Conservation (phyloP, 2,329 filamentous ascomycete species). For the Zasmidium citrigriseum region DNA sequence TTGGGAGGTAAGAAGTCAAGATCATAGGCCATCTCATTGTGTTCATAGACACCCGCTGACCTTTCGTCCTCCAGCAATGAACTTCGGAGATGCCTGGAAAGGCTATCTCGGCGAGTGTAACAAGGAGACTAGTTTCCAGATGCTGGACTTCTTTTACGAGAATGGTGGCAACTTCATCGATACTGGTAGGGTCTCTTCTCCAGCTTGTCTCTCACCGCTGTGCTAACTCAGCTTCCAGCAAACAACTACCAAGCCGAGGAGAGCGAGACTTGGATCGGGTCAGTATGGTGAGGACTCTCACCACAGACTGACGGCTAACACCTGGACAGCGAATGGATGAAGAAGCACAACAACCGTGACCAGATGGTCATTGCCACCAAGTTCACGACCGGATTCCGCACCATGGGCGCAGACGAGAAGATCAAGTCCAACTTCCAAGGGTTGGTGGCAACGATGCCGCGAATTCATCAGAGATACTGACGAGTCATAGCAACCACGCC, state of each 20-base stretch:
- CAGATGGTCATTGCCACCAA: constrained; percentile 62
- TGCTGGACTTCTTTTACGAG: constrained; percentile 37
- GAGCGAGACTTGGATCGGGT: constrained; percentile 37
- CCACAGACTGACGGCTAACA: not conserved
- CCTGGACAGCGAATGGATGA: constrained; percentile 35
- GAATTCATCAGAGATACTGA: not conserved
- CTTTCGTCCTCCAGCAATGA: constrained; percentile 53
- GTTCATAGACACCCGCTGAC: no score
- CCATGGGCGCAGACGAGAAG: constrained; percentile 10
- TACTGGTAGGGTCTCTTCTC: not conserved
- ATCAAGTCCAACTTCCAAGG: constrained; percentile 23
- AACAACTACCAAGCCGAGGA: constrained; percentile 40
- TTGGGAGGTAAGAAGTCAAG: constrained; percentile 41
- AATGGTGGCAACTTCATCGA: constrained; percentile 17
- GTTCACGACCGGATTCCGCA: constrained; percentile 60
- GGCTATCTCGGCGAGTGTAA: constrained; percentile 31
- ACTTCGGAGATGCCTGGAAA: constrained; percentile 53
- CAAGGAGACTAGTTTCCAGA: constrained; percentile 34
- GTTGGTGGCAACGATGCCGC: not conserved
- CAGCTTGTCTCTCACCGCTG: no score
- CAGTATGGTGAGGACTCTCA: constrained; percentile 19
- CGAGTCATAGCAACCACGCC: constrained; percentile 55
- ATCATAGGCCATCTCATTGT: not conserved
- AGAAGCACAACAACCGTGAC: constrained; percentile 21
- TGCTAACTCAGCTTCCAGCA: constrained; percentile 7